Conservation (phyloP, 2,329 filamentous ascomycete genomes). For the Nigrospora osmanthi region DNA sequence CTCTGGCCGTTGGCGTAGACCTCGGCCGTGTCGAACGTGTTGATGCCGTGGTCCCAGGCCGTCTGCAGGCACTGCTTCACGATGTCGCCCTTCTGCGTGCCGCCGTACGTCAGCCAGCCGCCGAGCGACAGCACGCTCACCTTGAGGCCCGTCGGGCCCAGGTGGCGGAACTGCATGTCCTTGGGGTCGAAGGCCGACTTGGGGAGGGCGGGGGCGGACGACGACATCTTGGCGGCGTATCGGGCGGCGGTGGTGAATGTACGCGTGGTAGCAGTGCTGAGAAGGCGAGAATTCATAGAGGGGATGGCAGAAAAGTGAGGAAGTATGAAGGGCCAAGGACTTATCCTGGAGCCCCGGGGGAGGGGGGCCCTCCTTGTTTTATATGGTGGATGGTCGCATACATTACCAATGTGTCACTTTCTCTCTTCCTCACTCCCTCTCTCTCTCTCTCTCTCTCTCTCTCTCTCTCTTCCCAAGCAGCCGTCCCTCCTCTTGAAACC, state of each 20-base stretch:
- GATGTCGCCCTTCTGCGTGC: constrained; percentile 25
- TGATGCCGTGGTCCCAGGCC: constrained; percentile 43
- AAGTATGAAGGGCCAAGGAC: no score
- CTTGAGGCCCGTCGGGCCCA: constrained; percentile 32
- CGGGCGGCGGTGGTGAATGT: not conserved
- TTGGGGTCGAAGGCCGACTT: constrained; percentile 16
- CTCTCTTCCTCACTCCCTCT: no score
- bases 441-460: no score
- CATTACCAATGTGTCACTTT: no score
- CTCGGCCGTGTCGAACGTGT: constrained; percentile 48
- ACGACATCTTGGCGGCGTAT: constrained; percentile 1
- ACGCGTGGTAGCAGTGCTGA: not conserved
- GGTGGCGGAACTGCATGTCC: constrained; percentile 33
- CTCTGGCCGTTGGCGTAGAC: constrained; percentile 37
- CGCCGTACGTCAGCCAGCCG: constrained; percentile 21
- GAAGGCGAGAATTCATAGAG: not conserved
- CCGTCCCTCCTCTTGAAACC: no score
- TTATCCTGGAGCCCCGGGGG: no score
- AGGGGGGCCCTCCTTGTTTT: no score
- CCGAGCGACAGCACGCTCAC: constrained; percentile 33
- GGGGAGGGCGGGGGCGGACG: constrained; percentile 5
- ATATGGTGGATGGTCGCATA: no score
- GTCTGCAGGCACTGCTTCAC: constrained; percentile 35
- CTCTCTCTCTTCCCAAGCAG: no score
- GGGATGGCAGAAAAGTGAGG: no score